phyloP scores from a whole-genome alignment of 805 yeast genomes.

The Pichia sporocuriosa region DNA sequence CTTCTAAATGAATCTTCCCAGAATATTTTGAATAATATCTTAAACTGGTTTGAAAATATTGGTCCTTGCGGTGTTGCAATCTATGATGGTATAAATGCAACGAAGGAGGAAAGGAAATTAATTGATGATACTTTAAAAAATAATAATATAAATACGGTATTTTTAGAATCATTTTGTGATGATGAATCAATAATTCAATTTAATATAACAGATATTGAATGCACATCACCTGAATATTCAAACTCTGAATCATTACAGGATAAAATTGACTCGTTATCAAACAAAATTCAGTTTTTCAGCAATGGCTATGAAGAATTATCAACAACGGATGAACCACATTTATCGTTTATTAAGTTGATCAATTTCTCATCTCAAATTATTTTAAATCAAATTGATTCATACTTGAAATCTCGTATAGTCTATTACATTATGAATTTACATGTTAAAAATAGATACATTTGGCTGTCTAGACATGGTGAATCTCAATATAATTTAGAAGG shows the following conservation, averaged over 20 bases:
- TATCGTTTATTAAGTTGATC: conserved; percentile 81
- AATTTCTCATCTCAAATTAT: conserved; percentile 86
- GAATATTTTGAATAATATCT: conserved; percentile 69
- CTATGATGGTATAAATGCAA: conserved; percentile 88
- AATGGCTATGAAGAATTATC: conserved; percentile 72
- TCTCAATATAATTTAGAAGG: conserved; percentile 88
- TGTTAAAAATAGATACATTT: conserved; percentile 84
- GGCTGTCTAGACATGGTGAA: conserved; percentile 96
- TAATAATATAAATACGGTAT: conserved; percentile 77
- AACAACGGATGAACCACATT: conserved; percentile 45
- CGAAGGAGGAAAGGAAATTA: conserved; percentile 60
- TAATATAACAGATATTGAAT: conserved; percentile 68
- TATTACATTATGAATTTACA: conserved; percentile 95
- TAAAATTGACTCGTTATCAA: conserved; percentile 66
- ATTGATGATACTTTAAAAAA: conserved; percentile 50
- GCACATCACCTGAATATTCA: conserved; percentile 67
- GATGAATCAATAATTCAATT: conserved; percentile 70
- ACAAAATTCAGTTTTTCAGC: conserved; percentile 70
- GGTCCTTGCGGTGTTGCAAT: conserved; percentile 80
- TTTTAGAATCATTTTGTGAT: conserved; percentile 87
- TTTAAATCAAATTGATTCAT: conserved; percentile 79
- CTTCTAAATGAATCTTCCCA: conserved; percentile 65
- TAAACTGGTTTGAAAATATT: conserved; percentile 76
- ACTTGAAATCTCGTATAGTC: conserved; percentile 86
- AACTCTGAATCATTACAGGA: conserved; percentile 56